These are phyloP conservation scores for Cryphonectria carpinicola DNA, from an alignment of 2,329 filamentous ascomycete genomes.

Conservation along the genomic window DNA sequence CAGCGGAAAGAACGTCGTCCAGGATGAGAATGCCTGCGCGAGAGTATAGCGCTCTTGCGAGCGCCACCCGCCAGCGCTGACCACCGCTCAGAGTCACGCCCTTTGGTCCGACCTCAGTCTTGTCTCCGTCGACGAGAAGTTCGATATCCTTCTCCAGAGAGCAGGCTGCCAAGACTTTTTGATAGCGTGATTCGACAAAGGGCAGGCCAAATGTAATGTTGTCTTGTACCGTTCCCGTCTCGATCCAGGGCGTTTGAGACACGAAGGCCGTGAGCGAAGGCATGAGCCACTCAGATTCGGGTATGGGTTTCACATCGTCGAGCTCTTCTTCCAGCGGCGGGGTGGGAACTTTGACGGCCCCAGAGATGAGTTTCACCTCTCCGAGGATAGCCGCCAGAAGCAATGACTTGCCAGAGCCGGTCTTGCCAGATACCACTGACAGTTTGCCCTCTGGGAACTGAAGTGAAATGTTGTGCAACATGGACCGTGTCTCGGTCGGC, in stretches of 20 bases:
- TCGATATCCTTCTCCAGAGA: slow-evolving; percentile 48
- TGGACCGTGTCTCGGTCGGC: slow-evolving; percentile 35
- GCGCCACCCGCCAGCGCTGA: slow-evolving; percentile 49
- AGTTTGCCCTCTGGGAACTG: slow-evolving; percentile 41
- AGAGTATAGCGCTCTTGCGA: slow-evolving; percentile 52
- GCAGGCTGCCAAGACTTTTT: slow-evolving; percentile 50
- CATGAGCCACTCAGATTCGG: slow-evolving; percentile 39
- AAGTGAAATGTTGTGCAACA: slow-evolving; percentile 39
- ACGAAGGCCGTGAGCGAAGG: slow-evolving; percentile 48
- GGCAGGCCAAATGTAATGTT: slow-evolving; percentile 51
- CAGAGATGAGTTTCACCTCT: slow-evolving; percentile 43
- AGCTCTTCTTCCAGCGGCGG: slow-evolving; percentile 33
- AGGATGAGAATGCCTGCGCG: slow-evolving; percentile 48
- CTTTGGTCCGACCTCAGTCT: slow-evolving; percentile 48
- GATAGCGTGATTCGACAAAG: slow-evolving; percentile 46
- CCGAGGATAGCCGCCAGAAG: slow-evolving; percentile 45
- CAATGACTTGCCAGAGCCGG: slow-evolving; percentile 45
- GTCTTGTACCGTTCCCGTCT: slow-evolving; percentile 48
- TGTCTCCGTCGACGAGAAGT: slow-evolving; percentile 47
- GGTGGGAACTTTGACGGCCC: slow-evolving; percentile 36
- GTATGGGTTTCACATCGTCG: slow-evolving; percentile 32
- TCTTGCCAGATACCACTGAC: slow-evolving; percentile 44
- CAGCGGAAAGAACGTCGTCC: slow-evolving; percentile 56
- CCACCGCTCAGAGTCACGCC: slow-evolving; percentile 50
- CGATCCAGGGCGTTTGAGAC: slow-evolving; percentile 52